Evolutionary conservation across 306 rosid genomes (phyloP).

Genomic region (Malus asiatica): DNA sequence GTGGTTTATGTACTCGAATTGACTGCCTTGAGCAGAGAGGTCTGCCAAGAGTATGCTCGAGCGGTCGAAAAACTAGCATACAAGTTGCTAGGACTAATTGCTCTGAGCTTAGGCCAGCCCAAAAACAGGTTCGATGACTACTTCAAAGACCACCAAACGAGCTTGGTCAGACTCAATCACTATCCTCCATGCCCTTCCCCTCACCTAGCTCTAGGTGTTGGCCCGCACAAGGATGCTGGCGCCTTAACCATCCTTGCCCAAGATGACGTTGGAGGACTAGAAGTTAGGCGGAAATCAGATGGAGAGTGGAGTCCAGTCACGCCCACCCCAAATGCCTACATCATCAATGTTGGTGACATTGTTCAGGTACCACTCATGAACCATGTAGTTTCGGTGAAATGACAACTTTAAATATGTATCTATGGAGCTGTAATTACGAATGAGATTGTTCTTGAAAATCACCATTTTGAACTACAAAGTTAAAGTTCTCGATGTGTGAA

Average conservation of each 20-base stretch:
- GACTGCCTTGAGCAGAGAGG: conserved; percentile 36
- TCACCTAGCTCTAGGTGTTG: conserved; percentile 70
- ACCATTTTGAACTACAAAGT: neutral
- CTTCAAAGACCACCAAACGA: conserved; percentile 58
- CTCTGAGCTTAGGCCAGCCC: conserved; percentile 47
- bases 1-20: neutral
- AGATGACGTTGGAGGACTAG: conserved; percentile 65
- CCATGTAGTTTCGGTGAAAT: neutral
- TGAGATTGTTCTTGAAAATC: neutral
- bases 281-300: conserved; percentile 56
- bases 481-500: too few relatives aligned
- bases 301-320: conserved; percentile 64
- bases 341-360: conserved; percentile 67
- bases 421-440: neutral
- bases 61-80: conserved; percentile 59
- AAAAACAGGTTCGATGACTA: conserved; percentile 32
- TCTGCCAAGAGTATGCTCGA: conserved; percentile 43
- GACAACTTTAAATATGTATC: neutral
- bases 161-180: conserved; percentile 46
- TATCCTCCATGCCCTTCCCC: conserved; percentile 79
- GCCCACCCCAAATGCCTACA: conserved; percentile 51
- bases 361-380: conserved; percentile 44
- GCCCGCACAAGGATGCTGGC: conserved; percentile 77
- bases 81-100: conserved; percentile 50
- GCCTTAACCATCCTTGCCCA: conserved; percentile 69